Base-by-base conservation (phyloP, 176 grass and related monocot species). In the Cocos nucifera region DNA sequence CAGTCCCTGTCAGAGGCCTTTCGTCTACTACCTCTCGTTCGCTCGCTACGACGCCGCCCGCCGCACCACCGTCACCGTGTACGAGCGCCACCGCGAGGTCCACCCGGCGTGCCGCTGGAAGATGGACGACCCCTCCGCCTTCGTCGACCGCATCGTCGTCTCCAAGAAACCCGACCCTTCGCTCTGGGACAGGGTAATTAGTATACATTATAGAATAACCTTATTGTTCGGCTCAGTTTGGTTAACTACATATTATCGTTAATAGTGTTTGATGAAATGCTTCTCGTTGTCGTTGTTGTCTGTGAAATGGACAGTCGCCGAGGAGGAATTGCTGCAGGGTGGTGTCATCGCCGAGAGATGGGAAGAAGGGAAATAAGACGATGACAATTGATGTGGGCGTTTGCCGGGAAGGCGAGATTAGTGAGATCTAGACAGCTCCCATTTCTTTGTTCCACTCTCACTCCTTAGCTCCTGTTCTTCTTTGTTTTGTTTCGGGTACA, bases 301-400 rank as follows among this genome's bases (percentile, higher is more conserved):
- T 15, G 19, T 30, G n/a, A 69, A 26, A 17, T 77, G 70, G 32
- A 10, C 80, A 95, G 90, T 83, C 90, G 25, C 90, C 90, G 2
- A 86, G 81, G 64, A 64, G 86, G 71, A 86, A 95, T 67, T 95
- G 90, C 67, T 89, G 90, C 73, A 62, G 82, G 51, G 90, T 95
- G 69, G 22, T 86, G 63, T 69, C 62, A 1, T 78, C 85, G 53
- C 89, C 89, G 16, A 48, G 21, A 63, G 30, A n/a, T n/a, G n/a
- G n/a, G n/a, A n/a, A n/a, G n/a, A n/a, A n/a, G n/a, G n/a, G n/a
- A n/a, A n/a, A n/a, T n/a, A n/a, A n/a, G 71, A 86, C 73, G 10
- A 95, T 90, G 86, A 67, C 66, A 51, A 79, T 95, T 72, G 77
- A 89, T 39, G 80, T 95, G 24, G 80, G 86, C 69, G 72, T 84